Conservation (phyloP, 306 rosid species). For the Malus domestica region ASM211411v1 NC_041800.1:26835233-26835732, state of each 20-base stretch:
- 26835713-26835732: too few relatives aligned
- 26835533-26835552: too few relatives aligned
- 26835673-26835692: too few relatives aligned
- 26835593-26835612: too few relatives aligned
- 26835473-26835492: background rate
- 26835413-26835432: background rate
- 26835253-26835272: background rate
- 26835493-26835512: too few relatives aligned
- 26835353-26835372: background rate
- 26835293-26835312: background rate
- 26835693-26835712: too few relatives aligned
- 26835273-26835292: background rate
- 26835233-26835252: background rate
- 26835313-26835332: background rate
- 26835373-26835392: conserved; percentile 6
- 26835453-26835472: background rate
- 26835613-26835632: too few relatives aligned
- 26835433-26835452: background rate
- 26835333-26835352: background rate
- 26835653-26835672: too few relatives aligned
- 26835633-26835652: too few relatives aligned
- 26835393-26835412: background rate
- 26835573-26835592: too few relatives aligned
- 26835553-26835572: too few relatives aligned
- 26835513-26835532: too few relatives aligned